Percentiles rank a stretch among this genome's conserved stretches.
Evolutionary conservation across 2,329 filamentous ascomycete genomes (phyloP).

Genomic region (Fusarium continuum): DNA sequence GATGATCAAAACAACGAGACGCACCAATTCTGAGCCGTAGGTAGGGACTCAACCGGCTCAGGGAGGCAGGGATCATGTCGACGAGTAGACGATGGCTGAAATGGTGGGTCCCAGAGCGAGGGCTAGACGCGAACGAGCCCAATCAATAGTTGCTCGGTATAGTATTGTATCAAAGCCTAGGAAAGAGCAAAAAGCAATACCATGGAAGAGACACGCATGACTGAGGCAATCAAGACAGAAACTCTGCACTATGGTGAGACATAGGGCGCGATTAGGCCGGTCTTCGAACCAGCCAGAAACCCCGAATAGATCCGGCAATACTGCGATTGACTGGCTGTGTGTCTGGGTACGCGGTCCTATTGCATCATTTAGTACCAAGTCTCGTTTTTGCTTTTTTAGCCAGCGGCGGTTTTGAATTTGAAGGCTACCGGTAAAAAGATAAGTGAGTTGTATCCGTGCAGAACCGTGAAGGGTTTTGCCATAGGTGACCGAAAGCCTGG

Average conservation of each 20-base stretch:
- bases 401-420: slow-evolving; percentile 20
- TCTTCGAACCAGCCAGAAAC: slow-evolving; percentile 28
- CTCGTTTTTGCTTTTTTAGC: slow-evolving; percentile 29
- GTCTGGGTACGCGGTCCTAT: slow-evolving; percentile 30
- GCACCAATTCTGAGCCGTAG: slow-evolving; percentile 3
- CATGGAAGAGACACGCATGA: slow-evolving; percentile 30
- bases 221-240: slow-evolving; percentile 30
- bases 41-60: slow-evolving; percentile 14
- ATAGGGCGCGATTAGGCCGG: slow-evolving; percentile 33
- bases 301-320: slow-evolving; percentile 34
- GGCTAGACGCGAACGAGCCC: slow-evolving; percentile 23
- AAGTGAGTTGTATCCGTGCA: slow-evolving; percentile 4
- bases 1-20: slow-evolving; percentile 5
- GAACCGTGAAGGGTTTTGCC: slow-evolving; percentile 3
- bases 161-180: slow-evolving; percentile 30
- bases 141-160: slow-evolving; percentile 32
- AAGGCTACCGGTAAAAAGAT: slow-evolving; percentile 21
- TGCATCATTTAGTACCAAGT: slow-evolving; percentile 36
- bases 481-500: slow-evolving; percentile 3
- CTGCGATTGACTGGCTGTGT: slow-evolving; percentile 27
- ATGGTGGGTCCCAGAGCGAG: slow-evolving; percentile 36
- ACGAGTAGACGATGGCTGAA: slow-evolving; percentile 39
- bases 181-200: slow-evolving; percentile 28
- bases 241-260: slow-evolving; percentile 39
- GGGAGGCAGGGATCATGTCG: slow-evolving; percentile 29